A percentile compares a stretch with the other conserved stretches of the same genome.
These are phyloP conservation scores for Cornus suecica DNA, from an alignment of 148 eudicot species.

Conservation along the genomic window DNA sequence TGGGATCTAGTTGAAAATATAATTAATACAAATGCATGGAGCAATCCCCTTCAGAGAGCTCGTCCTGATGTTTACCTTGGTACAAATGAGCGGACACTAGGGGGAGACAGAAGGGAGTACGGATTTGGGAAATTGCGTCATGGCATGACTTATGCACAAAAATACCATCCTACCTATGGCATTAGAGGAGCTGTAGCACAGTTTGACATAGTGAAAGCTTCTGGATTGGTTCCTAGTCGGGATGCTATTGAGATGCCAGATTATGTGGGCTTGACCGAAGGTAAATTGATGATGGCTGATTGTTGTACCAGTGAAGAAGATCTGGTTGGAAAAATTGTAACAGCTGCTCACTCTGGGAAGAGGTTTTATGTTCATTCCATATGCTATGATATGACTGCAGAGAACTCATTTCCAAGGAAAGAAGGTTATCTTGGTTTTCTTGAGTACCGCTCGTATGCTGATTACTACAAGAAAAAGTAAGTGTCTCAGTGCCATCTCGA, in stretches of 20 bases:
- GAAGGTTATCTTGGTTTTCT: conserved; percentile 98
- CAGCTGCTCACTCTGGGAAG: conserved; percentile 99
- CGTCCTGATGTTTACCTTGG: conserved; percentile 98
- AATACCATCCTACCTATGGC: conserved; percentile 93
- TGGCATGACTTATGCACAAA: conserved; percentile 92
- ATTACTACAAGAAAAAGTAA: conserved; percentile 93
- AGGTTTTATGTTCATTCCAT: conserved; percentile 94
- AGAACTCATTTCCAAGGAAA: conserved; percentile 94
- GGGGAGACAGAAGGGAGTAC: conserved; percentile 96
- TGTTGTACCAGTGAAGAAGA: conserved; percentile 51
- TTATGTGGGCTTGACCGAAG: conserved; percentile 35
- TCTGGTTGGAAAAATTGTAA: conserved; percentile 81
- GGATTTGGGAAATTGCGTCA: conserved; percentile 90
- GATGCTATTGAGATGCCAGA: conserved; percentile 23
- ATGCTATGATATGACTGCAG: conserved; percentile 89
- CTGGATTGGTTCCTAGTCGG: conserved; percentile 79
- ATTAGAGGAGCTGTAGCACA: conserved; percentile 97
- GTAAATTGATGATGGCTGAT: conserved; percentile 86
- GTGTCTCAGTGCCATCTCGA: conserved; percentile 16
- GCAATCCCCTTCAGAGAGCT: conserved; percentile 93
- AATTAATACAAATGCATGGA: conserved; percentile 69
- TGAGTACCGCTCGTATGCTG: conserved; percentile 95
- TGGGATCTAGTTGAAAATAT: conserved; percentile 69
- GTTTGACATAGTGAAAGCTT: conserved; percentile 87
- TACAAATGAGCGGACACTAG: conserved; percentile 89